phyloP scores from a whole-genome alignment of 108 stramenopile genomes.

The Nitzschia putrida region DNA sequence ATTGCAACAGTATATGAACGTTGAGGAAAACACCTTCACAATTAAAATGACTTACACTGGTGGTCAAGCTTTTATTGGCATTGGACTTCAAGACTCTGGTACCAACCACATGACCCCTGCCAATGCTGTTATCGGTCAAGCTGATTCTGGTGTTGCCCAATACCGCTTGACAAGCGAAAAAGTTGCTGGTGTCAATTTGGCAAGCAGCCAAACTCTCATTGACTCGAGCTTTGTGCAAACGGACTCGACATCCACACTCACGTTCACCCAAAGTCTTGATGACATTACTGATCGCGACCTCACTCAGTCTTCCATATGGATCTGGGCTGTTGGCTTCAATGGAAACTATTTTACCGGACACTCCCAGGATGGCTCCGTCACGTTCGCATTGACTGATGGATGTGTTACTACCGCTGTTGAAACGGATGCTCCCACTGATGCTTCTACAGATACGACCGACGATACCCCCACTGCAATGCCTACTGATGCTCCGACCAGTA shows the following conservation, averaged over 20 bases:
- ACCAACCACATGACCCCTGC: constrained; percentile 6
- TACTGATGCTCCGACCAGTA: not conserved
- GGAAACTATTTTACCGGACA: not conserved
- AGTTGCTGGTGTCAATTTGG: not conserved
- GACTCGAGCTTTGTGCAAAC: constrained; percentile 10
- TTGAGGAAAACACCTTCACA: constrained; percentile 20
- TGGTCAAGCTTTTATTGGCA: no score
- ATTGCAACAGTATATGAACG: constrained; percentile 2
- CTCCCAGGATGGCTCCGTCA: no score
- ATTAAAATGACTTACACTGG: constrained; percentile 5
- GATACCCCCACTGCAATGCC: no score
- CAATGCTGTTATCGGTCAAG: constrained; percentile 17
- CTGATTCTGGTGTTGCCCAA: not conserved
- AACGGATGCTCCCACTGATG: not conserved
- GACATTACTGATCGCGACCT: not conserved
- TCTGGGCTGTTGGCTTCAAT: constrained; percentile 1
- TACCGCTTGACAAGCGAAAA: not conserved
- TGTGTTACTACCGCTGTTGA: not conserved
- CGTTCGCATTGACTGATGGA: not conserved
- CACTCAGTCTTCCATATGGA: constrained; percentile 3
- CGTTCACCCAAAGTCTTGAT: constrained; percentile 1
- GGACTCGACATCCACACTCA: no score
- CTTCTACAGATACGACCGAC: not conserved
- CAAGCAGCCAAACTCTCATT: not conserved
- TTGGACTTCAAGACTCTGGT: no score